Evolutionary conservation across 2,329 filamentous ascomycete genomes (phyloP).

Genomic region (Leptosphaerulina australis): DNA sequence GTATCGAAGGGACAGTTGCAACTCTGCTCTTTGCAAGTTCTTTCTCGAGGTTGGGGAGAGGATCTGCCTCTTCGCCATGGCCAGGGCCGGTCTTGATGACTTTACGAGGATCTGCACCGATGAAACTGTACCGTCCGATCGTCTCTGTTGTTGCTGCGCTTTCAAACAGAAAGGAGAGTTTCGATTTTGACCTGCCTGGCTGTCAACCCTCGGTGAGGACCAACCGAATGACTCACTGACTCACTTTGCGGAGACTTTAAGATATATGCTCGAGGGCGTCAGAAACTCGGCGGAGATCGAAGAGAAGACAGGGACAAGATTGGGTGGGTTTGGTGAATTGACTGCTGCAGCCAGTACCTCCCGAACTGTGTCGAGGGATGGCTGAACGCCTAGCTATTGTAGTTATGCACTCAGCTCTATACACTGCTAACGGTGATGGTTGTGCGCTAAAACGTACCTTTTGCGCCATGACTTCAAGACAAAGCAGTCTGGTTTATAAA

Average conservation of each 20-base stretch:
- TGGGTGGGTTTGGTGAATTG: conserved; percentile 65
- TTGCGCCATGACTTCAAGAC: conserved; percentile 28
- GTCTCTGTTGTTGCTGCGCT: conserved; percentile 90
- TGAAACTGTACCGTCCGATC: conserved; percentile 93
- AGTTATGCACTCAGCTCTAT: conserved; percentile 41
- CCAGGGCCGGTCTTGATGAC: conserved; percentile 86
- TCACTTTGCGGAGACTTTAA: conserved; percentile 82
- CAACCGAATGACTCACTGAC: conserved; percentile 46
- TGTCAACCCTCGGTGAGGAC: conserved; percentile 19
- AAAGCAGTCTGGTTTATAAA: conserved; percentile 10
- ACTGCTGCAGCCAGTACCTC: conserved; percentile 61
- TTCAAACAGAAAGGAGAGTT: conserved; percentile 93
- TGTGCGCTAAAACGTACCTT: conserved; percentile 27
- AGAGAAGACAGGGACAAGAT: conserved; percentile 80
- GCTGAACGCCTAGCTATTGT: conserved; percentile 57
- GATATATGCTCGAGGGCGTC: conserved; percentile 92
- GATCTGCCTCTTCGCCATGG: conserved; percentile 83
- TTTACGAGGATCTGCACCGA: conserved; percentile 80
- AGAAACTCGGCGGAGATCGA: conserved; percentile 91
- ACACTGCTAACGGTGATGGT: conserved; percentile 7
- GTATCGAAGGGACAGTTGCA: conserved; percentile 79
- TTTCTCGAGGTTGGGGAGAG: conserved; percentile 78
- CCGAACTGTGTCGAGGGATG: conserved; percentile 65
- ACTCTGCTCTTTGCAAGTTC: conserved; percentile 82
- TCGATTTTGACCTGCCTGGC: conserved; percentile 61